phyloP scores from a whole-genome alignment of 352 stramenopile species.

The Pythium rishiriense region DNA sequence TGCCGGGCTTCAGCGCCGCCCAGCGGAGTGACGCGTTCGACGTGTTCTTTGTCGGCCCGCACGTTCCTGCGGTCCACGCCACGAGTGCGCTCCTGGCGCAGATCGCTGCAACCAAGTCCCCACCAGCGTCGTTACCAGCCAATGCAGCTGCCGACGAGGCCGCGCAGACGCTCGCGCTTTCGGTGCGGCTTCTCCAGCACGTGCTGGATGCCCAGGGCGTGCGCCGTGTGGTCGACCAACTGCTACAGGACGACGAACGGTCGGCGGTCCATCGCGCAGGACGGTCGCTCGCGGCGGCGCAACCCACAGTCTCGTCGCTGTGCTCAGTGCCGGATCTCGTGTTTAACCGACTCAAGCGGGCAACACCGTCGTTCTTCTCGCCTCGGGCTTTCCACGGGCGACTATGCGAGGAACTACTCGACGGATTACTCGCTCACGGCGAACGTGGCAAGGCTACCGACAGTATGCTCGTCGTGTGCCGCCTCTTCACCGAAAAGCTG shows the following conservation, averaged over 20 bases:
- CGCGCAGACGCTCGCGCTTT: conserved; percentile 42
- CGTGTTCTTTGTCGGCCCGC: conserved; percentile 49
- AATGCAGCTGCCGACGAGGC: conserved; percentile 26
- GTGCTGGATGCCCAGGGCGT: conserved; percentile 31
- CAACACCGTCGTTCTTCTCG: conserved; percentile 48
- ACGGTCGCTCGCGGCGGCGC: neutral
- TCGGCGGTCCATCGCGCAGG: neutral
- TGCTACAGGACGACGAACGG: conserved; percentile 39
- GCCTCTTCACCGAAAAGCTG: conserved; percentile 65
- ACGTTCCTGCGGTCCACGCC: conserved; percentile 38
- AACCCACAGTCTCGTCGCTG: conserved; percentile 10
- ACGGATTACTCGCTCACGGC: conserved; percentile 15
- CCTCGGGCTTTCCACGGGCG: conserved; percentile 44
- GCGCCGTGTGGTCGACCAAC: conserved; percentile 31
- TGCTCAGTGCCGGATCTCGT: conserved; percentile 47
- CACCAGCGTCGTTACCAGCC: neutral
- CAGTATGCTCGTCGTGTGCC: conserved; percentile 31
- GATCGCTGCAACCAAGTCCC: conserved; percentile 34
- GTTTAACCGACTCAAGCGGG: conserved; percentile 53
- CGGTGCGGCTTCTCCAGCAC: conserved; percentile 46
- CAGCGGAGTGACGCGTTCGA: conserved; percentile 53
- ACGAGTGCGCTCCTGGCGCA: conserved; percentile 37
- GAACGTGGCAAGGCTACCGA: neutral
- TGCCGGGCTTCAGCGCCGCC: conserved; percentile 43
- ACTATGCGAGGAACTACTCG: conserved; percentile 49